Percentiles rank a stretch among this genome's conserved stretches.
phyloP scores from a whole-genome alignment of 805 yeast genomes.

The Hanseniaspora taiwanica region DNA sequence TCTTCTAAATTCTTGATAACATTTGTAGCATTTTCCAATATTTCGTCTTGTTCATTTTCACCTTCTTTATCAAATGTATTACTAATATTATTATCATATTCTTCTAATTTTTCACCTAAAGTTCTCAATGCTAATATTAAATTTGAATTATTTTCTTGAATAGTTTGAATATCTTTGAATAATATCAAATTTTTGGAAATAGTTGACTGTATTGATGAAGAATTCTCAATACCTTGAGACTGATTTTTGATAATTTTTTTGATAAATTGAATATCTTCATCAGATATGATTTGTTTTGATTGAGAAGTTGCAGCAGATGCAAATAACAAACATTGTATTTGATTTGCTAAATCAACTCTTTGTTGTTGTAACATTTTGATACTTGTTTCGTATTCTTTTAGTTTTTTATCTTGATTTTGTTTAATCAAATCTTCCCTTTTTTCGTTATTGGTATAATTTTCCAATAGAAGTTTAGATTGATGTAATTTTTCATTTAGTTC shows the following conservation, averaged over 20 bases:
- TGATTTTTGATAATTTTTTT: too few species aligned
- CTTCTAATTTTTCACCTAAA: slow-evolving; percentile 59
- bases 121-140: slow-evolving; percentile 55
- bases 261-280: slow-evolving; percentile 50
- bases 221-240: too few species aligned
- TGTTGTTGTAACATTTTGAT: slow-evolving; percentile 37
- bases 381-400: slow-evolving; percentile 16
- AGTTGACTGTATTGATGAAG: too few species aligned
- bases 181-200: slow-evolving; percentile 63
- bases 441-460: slow-evolving; percentile 42
- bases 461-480: slow-evolving; percentile 37
- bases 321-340: slow-evolving; percentile 60
- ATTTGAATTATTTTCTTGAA: slow-evolving; percentile 65
- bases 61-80: slow-evolving; percentile 5
- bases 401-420: slow-evolving; percentile 8
- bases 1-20: slow-evolving; percentile 5
- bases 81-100: slow-evolving; percentile 29
- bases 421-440: slow-evolving; percentile 22
- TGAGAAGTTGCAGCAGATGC: slow-evolving; percentile 52
- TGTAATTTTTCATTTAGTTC: slow-evolving; percentile 53
- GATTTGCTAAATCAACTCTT: slow-evolving; percentile 64
- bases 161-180: slow-evolving; percentile 52
- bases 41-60: slow-evolving; percentile 20
- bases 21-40: slow-evolving; percentile 38
- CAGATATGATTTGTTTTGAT: too few species aligned